Conservation (phyloP, 306 rosid genomes). For the Lathyrus oleraceus region DNA sequence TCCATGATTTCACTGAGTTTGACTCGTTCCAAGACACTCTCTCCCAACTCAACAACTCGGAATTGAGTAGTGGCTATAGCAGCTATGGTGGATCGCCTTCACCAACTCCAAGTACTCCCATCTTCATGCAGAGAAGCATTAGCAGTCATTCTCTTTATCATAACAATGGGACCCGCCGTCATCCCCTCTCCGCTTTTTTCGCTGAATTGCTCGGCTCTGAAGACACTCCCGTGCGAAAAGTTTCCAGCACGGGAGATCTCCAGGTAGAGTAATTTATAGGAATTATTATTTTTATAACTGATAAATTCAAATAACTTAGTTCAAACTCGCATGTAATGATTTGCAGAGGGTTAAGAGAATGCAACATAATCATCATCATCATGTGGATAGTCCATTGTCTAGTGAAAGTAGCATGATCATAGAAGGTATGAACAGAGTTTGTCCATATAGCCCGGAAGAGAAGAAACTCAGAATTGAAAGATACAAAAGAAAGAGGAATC, state of each 20-base stretch:
- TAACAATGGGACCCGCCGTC: slow-evolving; percentile 48
- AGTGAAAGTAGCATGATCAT: slow-evolving; percentile 83
- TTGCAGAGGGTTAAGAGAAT: slow-evolving; percentile 52
- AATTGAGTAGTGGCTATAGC: slow-evolving; percentile 57
- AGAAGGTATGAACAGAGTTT: slow-evolving; percentile 82
- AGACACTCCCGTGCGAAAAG: slow-evolving; percentile 56
- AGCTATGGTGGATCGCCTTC: slow-evolving; percentile 55
- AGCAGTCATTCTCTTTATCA: slow-evolving; percentile 55
- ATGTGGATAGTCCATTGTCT: slow-evolving; percentile 57
- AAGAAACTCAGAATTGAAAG: slow-evolving; percentile 83
- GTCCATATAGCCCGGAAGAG: slow-evolving; percentile 76
- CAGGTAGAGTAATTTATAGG: slow-evolving; percentile 41
- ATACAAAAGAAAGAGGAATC: slow-evolving; percentile 75
- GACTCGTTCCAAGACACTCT: slow-evolving; percentile 43
- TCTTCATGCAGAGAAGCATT: slow-evolving; percentile 54
- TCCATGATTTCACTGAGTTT: slow-evolving; percentile 14
- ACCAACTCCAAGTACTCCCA: slow-evolving; percentile 46
- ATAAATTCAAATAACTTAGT: too few relatives aligned
- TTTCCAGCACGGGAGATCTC: slow-evolving; percentile 65
- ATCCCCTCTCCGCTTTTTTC: slow-evolving; percentile 37
- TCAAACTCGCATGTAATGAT: neutral
- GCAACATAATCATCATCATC: slow-evolving; percentile 43
- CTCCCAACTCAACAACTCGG: slow-evolving; percentile 42
- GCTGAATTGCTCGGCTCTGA: slow-evolving; percentile 42
- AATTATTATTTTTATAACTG: neutral